Percentiles rank a stretch among this genome's conserved stretches.
Conservation (phyloP, 306 rosid species). For the Malus domestica region DNA sequence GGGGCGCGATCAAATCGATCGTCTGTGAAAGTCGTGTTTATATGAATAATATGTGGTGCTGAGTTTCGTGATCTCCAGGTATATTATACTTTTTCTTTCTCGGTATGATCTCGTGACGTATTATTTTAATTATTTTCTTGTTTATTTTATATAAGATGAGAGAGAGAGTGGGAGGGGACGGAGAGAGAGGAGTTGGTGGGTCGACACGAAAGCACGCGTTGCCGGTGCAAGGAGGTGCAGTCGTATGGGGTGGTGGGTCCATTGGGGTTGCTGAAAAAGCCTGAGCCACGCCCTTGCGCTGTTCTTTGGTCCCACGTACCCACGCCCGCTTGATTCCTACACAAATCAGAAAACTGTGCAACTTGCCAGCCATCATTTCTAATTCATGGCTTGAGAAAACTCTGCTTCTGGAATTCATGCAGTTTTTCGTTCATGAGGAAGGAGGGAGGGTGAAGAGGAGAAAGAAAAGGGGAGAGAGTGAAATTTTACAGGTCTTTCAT, state of each 20-base stretch:
- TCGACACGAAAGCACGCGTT: conserved; percentile 80
- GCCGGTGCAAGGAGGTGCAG: conserved; percentile 76
- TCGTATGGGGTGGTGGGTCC: conserved; percentile 89
- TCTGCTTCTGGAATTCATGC: no score
- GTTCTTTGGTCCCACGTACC: conserved; percentile 42
- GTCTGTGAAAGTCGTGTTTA: background rate
- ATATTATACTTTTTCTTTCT: background rate
- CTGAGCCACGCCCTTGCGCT: conserved; percentile 38
- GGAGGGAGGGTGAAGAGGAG: no score
- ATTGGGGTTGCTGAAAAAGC: conserved; percentile 43
- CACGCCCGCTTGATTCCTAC: background rate
- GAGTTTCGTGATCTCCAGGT: conserved; percentile 13
- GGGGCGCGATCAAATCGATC: background rate
- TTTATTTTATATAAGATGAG: background rate
- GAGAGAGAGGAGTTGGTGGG: background rate
- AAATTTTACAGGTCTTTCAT: no score
- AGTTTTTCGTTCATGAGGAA: no score
- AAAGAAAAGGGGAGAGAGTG: no score
- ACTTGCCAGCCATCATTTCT: no score
- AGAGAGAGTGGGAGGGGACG: background rate
- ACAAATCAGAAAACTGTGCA: no score
- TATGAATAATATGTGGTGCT: background rate
- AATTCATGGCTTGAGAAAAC: no score
- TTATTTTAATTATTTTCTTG: background rate
- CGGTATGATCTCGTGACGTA: conserved; percentile 5